Evolutionary conservation across 805 yeast genomes (phyloP).

Genomic region (Pichia insulana): DNA sequence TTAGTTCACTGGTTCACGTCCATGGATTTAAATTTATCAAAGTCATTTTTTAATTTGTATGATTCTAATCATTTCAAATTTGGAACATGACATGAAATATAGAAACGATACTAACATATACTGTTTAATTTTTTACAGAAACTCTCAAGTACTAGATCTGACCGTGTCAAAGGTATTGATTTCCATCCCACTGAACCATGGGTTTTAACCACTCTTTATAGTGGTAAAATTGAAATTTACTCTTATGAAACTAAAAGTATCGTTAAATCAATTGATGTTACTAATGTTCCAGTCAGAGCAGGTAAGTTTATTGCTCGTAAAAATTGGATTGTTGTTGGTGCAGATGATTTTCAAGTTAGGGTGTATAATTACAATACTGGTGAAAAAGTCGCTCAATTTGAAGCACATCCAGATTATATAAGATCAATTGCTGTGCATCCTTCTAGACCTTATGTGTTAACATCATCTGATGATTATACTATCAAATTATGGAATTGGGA

Average conservation of each 20-base stretch:
- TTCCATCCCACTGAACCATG: slow-evolving; percentile 98
- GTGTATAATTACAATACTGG: slow-evolving; percentile 94
- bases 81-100: too few species aligned
- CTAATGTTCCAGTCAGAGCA: slow-evolving; percentile 94
- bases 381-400: slow-evolving; percentile 89
- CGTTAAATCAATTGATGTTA: slow-evolving; percentile 85
- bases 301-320: slow-evolving; percentile 93
- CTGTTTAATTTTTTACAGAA: slow-evolving; percentile 35
- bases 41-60: too few species aligned
- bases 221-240: slow-evolving; percentile 90
- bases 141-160: slow-evolving; percentile 84
- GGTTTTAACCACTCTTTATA: slow-evolving; percentile 84
- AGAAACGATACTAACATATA: slow-evolving; percentile 4
- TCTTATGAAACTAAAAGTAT: slow-evolving; percentile 78
- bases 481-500: slow-evolving; percentile 98
- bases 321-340: slow-evolving; percentile 94
- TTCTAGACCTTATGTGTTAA: slow-evolving; percentile 76
- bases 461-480: slow-evolving; percentile 87
- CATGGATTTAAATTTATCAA: too few species aligned
- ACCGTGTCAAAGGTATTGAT: slow-evolving; percentile 95
- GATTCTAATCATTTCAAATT: too few species aligned
- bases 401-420: slow-evolving; percentile 96
- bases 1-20: too few species aligned
- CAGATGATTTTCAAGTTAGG: slow-evolving; percentile 91
- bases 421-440: slow-evolving; percentile 94